Evolutionary conservation across 2,329 filamentous ascomycete genomes (phyloP).

Genomic region (Fusarium pseudograminearum): DNA sequence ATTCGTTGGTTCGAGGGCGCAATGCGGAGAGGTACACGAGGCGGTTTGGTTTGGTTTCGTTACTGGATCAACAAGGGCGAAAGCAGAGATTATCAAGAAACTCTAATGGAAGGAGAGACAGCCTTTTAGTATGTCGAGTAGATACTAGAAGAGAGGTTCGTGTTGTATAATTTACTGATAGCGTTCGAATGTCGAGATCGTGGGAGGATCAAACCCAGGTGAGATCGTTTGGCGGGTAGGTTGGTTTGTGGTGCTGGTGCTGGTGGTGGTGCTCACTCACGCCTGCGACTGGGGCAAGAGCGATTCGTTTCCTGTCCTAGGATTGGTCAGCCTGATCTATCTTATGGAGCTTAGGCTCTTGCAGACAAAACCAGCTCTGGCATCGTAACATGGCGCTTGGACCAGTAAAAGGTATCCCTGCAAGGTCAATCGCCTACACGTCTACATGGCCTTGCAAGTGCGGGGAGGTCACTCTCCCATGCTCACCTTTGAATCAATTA

Average conservation of each 20-base stretch:
- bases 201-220: slow-evolving; percentile 38
- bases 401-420: slow-evolving; percentile 36
- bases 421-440: slow-evolving; percentile 14
- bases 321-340: slow-evolving; percentile 36
- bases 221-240: slow-evolving; percentile 38
- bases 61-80: slow-evolving; percentile 8
- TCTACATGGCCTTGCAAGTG: slow-evolving; percentile 35
- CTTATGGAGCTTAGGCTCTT: slow-evolving; percentile 34
- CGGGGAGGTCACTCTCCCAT: slow-evolving; percentile 42
- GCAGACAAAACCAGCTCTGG: slow-evolving; percentile 37
- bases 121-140: slow-evolving; percentile 6
- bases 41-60: slow-evolving; percentile 6
- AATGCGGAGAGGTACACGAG: slow-evolving; percentile 37
- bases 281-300: slow-evolving; percentile 41
- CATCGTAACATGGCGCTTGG: slow-evolving; percentile 38
- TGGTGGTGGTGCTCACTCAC: slow-evolving; percentile 37
- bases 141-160: not conserved
- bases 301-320: slow-evolving; percentile 27
- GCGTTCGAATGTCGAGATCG: slow-evolving; percentile 11
- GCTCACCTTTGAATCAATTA: not conserved
- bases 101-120: slow-evolving; percentile 1
- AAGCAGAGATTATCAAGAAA: not conserved
- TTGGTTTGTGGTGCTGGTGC: slow-evolving; percentile 35
- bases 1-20: slow-evolving; percentile 37
- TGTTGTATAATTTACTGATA: slow-evolving; percentile 20